Evolutionary conservation across 2,329 filamentous ascomycete species (phyloP), one percentile per base, ranked within the genome.

Genomic region (Fusarium torreyae): DNA sequence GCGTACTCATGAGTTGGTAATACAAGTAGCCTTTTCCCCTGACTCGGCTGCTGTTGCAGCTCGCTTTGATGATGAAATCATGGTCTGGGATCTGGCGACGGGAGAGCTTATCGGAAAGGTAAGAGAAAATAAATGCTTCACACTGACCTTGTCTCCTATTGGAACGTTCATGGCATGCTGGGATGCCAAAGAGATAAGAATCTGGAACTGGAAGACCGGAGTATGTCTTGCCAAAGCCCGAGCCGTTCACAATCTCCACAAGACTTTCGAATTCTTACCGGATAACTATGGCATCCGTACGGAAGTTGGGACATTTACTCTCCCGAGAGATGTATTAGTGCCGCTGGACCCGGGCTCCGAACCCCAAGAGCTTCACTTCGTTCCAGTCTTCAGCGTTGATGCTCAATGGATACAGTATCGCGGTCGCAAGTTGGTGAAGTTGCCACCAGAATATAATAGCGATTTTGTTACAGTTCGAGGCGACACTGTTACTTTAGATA

Each of bases 1-100:
- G 33, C 4, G 17, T 34, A 17, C 2, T 17, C 2, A 5, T 13
- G 28, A 4, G 4, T 7, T 0, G 34, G 14, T 17, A 3, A 1
- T 7, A 3, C 14, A 17, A 14, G 8, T 36, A 36, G 34, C 10
- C 34, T 36, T 36, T 8, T 36, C 34, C 3, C 17, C 34, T 7
- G 34, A 17, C 34, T 17, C 17, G 34, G 6, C 34, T 36, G 14
- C 17, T 17, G 14, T 36, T 17, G 34, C 34, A 36, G 6, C 34
- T 36, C 5, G 6, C 3, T 36, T 36, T 17, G 14, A 17, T 7
- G 2, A 36, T 17, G 17, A 7, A 7, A 17, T 17, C 34, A 7
- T 17, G 2, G 15, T 36, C 15, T 36, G 34, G 17, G 17, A 36
- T 4, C 15, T 36, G 17, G 34, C 14, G 15, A 17, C 34, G 7